Conservation (phyloP, 2,329 filamentous ascomycete genomes). For the Coleophoma cylindrospora region DNA sequence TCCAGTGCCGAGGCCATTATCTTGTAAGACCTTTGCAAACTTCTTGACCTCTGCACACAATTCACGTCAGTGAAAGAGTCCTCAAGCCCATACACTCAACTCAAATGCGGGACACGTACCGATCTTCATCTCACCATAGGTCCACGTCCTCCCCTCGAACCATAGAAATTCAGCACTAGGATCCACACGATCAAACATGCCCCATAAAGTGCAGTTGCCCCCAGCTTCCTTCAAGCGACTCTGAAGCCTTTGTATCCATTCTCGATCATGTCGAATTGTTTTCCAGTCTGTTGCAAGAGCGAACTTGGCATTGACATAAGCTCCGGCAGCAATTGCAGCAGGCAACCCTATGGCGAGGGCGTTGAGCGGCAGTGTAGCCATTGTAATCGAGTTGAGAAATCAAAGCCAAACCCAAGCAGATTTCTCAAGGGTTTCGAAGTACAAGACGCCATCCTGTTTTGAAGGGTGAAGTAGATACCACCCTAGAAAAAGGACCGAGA, state of each 20-base stretch:
- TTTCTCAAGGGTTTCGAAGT: too few species aligned
- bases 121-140: slow-evolving; percentile 36
- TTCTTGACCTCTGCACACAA: slow-evolving; percentile 32
- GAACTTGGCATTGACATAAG: slow-evolving; percentile 38
- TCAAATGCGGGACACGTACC: slow-evolving; percentile 21
- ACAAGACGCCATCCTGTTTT: too few species aligned
- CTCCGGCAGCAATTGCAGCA: slow-evolving; percentile 26
- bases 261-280: slow-evolving; percentile 27
- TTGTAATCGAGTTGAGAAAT: not conserved
- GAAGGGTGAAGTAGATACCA: too few species aligned
- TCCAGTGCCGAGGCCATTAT: slow-evolving; percentile 29
- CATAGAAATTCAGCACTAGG: slow-evolving; percentile 36
- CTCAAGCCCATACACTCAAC: not conserved
- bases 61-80: slow-evolving; percentile 1
- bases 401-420: too few species aligned
- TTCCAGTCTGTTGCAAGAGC: slow-evolving; percentile 33
- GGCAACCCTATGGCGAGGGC: slow-evolving; percentile 25
- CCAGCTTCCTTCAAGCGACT: slow-evolving; percentile 31
- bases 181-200: slow-evolving; percentile 34
- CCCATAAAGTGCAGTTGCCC: slow-evolving; percentile 34
- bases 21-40: slow-evolving; percentile 35
- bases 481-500: too few species aligned
- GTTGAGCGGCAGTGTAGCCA: slow-evolving; percentile 8
- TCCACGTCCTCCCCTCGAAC: slow-evolving; percentile 43
- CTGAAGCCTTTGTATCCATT: slow-evolving; percentile 27